phyloP scores from a whole-genome alignment of 148 eudicot species.

The Gaultheria prostrata region DNA sequence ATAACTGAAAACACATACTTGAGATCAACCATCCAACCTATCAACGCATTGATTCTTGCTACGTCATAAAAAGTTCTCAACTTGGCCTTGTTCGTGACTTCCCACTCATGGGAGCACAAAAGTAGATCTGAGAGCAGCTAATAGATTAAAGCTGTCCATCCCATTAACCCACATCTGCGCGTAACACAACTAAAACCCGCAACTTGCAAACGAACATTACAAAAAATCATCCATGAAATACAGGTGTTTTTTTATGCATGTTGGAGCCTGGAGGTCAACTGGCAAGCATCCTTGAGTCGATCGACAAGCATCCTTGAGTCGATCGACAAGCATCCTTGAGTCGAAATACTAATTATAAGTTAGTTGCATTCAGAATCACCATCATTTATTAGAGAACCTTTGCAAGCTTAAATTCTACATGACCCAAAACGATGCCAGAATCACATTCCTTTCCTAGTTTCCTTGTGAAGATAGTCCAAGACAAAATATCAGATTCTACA shows the following conservation, averaged over 20 bases:
- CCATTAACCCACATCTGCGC: neutral
- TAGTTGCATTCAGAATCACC: neutral
- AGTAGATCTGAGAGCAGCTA: neutral
- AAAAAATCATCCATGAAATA: neutral
- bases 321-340: no score
- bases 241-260: neutral
- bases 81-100: neutral
- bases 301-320: no score
- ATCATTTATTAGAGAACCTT: neutral
- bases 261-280: neutral
- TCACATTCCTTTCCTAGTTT: neutral
- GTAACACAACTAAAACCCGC: neutral
- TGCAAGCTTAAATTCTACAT: neutral
- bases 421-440: neutral
- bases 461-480: neutral
- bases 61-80: neutral
- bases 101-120: neutral
- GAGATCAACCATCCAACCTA: neutral
- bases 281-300: neutral
- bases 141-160: no score
- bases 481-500: neutral
- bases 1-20: neutral
- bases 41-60: neutral
- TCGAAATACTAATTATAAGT: neutral
- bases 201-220: neutral